phyloP scores from a whole-genome alignment of 1,284 basidiomycete species.

The Ceratobasidium sp. region DNA sequence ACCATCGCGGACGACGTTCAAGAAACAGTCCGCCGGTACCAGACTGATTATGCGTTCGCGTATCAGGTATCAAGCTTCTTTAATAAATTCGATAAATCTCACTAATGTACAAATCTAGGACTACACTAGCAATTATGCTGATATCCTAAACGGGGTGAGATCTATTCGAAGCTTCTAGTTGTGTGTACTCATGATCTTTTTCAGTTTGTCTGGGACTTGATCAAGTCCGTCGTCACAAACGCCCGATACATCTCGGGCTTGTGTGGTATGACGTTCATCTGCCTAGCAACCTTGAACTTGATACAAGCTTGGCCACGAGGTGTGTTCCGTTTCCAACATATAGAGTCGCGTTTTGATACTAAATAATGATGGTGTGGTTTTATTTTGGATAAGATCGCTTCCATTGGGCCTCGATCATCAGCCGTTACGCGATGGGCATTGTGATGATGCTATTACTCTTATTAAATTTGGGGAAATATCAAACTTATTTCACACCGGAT shows the following conservation, averaged over 20 bases:
- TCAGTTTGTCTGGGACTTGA: slow-evolving; percentile 4
- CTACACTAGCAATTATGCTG: too few relatives aligned
- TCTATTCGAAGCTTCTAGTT: not conserved
- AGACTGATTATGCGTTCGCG: slow-evolving; percentile 13
- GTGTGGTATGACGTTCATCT: slow-evolving; percentile 10
- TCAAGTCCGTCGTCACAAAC: not conserved
- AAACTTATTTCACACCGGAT: not conserved
- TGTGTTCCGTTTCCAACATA: not conserved
- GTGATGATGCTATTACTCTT: slow-evolving; percentile 4
- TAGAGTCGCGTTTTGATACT: not conserved
- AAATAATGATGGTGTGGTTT: too few relatives aligned
- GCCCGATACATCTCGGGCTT: slow-evolving; percentile 30
- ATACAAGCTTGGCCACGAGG: slow-evolving; percentile 24
- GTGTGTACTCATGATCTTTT: not conserved
- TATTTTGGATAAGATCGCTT: slow-evolving; percentile 20
- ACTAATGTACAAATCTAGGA: not conserved
- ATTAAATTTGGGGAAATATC: slow-evolving; percentile 33
- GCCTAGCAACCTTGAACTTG: not conserved
- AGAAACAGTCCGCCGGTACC: slow-evolving; percentile 6
- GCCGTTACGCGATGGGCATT: slow-evolving; percentile 30
- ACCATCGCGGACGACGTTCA: slow-evolving; percentile 32
- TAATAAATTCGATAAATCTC: not conserved
- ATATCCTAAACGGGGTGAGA: not conserved
- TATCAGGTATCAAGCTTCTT: slow-evolving; percentile 2
- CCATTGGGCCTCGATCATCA: slow-evolving; percentile 28